These are phyloP conservation scores for Mucuna pruriens DNA, from an alignment of 306 rosid species.

Conservation along the genomic window DNA sequence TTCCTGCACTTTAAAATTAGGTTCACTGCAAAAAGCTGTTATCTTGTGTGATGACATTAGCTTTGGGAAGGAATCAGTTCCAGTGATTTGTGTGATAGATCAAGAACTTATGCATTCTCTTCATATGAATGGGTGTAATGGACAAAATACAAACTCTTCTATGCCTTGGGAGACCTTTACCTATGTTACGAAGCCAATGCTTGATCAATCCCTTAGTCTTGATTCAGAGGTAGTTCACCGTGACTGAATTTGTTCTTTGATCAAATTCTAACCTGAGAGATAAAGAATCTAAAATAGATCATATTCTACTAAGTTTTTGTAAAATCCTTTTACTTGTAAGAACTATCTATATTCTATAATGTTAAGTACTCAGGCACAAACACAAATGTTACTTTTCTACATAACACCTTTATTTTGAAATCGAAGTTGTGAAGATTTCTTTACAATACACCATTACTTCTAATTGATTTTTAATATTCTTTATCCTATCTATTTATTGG, in stretches of 20 bases:
- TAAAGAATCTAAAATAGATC: not conserved
- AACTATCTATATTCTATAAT: not conserved
- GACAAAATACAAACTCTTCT: constrained; percentile 49
- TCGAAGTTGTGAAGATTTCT: constrained; percentile 23
- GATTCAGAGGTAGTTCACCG: constrained; percentile 71
- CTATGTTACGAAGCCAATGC: constrained; percentile 70
- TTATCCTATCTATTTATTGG: constrained; percentile 11
- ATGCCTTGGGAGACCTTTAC: constrained; percentile 86
- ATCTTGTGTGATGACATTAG: constrained; percentile 89
- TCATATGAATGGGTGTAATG: constrained; percentile 48
- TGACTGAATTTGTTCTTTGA: constrained; percentile 29
- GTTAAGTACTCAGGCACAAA: not conserved
- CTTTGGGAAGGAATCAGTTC: constrained; percentile 83
- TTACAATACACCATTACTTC: not conserved
- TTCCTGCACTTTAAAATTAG: constrained; percentile 56
- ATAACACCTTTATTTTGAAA: not conserved
- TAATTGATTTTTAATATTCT: constrained; percentile 23
- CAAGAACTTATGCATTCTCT: constrained; percentile 62
- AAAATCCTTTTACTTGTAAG: constrained; percentile 26
- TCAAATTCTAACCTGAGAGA: constrained; percentile 26
- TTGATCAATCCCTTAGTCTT: constrained; percentile 68
- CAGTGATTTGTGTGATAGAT: constrained; percentile 82
- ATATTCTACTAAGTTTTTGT: not conserved
- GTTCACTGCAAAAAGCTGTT: constrained; percentile 52
- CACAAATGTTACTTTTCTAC: constrained; percentile 1